A percentile compares a stretch with the other conserved stretches of the same genome.
Conservation (phyloP, 257 asterid genomes). For the Penstemon davidsonii region DNA sequence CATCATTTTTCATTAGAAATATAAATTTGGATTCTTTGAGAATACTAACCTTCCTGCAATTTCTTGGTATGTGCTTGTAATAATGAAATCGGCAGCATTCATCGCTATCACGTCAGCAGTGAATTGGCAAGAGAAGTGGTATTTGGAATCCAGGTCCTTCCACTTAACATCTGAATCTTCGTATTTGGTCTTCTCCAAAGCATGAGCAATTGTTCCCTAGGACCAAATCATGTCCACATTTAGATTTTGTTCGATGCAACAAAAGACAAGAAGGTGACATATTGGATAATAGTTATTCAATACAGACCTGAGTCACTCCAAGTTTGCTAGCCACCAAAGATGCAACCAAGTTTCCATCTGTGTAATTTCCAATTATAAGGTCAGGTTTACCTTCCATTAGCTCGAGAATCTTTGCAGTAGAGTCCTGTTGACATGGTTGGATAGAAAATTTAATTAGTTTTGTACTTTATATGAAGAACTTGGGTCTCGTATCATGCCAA, state of each 20-base stretch:
- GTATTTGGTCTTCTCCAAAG: constrained; percentile 84
- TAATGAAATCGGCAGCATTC: constrained; percentile 82
- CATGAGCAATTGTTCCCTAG: constrained; percentile 94
- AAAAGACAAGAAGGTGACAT: background rate
- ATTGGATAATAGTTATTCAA: constrained; percentile 6
- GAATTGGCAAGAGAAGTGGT: constrained; percentile 87
- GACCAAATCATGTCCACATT: constrained; percentile 9
- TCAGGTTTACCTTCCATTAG: constrained; percentile 82
- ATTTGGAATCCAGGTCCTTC: constrained; percentile 69
- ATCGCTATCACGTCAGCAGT: constrained; percentile 79
- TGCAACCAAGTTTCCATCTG: constrained; percentile 88
- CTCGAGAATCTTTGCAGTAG: constrained; percentile 64
- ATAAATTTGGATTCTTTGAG: constrained; percentile 13
- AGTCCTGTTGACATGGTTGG: constrained; percentile 44
- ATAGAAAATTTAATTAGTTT: constrained; percentile 6
- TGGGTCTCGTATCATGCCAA: background rate
- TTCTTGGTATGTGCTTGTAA: constrained; percentile 89
- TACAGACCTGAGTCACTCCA: constrained; percentile 68
- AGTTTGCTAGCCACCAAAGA: constrained; percentile 73
- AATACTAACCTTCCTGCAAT: constrained; percentile 81
- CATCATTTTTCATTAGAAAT: constrained; percentile 8
- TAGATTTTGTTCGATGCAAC: background rate
- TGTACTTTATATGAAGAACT: constrained; percentile 4
- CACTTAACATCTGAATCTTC: constrained; percentile 83
- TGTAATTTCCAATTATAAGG: constrained; percentile 80